These are phyloP conservation scores for Nymphaea thermarum DNA, from an alignment of 164 flowering plant species.

Conservation along the genomic window DNA sequence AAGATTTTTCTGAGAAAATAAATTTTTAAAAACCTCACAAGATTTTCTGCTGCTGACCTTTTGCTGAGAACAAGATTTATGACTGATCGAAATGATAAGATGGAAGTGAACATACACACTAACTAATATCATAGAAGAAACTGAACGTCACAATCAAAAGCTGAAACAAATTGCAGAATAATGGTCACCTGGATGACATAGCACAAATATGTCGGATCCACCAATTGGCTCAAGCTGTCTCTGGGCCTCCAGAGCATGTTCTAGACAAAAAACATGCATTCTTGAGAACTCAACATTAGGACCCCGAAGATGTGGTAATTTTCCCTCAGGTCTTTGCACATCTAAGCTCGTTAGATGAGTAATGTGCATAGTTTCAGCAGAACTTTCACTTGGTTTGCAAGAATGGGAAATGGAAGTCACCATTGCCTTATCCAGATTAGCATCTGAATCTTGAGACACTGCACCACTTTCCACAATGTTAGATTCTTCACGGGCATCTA, in stretches of 20 bases:
- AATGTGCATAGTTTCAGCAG: constrained; percentile 15
- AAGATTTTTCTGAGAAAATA: no score
- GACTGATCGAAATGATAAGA: no score
- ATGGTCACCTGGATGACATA: constrained; percentile 80
- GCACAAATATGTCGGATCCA: constrained; percentile 60
- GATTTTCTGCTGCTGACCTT: no score
- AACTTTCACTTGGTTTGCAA: constrained; percentile 9
- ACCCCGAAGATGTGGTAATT: constrained; percentile 15
- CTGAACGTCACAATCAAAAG: background rate
- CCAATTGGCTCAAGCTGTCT: constrained; percentile 69
- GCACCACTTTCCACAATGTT: background rate
- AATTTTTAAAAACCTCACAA: no score
- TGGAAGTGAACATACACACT: no score
- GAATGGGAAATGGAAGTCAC: constrained; percentile 4
- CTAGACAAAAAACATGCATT: constrained; percentile 88
- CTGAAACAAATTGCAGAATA: background rate
- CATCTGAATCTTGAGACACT: background rate
- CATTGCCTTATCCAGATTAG: background rate
- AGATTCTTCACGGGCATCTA: background rate
- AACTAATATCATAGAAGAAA: no score
- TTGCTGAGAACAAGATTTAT: no score
- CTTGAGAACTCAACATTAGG: constrained; percentile 64
- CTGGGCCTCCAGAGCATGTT: constrained; percentile 88
- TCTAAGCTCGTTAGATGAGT: background rate
- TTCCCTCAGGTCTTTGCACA: background rate